phyloP scores from a whole-genome alignment of 202 grass and related monocot genomes.

The Elaeis oleifera region DNA sequence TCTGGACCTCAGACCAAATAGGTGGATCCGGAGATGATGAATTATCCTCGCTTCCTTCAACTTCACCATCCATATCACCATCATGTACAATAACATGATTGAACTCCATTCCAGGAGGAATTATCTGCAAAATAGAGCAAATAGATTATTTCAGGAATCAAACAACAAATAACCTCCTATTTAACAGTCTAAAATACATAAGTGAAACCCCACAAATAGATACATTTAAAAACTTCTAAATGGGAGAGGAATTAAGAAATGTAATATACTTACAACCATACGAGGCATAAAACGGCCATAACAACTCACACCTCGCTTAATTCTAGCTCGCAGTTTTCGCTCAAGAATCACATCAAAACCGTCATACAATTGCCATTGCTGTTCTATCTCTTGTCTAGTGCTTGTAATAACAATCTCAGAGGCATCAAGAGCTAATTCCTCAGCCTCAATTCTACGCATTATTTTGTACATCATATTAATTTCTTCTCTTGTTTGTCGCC shows the following conservation, averaged over 20 bases:
- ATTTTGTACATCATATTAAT: conserved; percentile 95
- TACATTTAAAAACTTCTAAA: conserved; percentile 13
- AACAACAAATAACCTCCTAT: background rate
- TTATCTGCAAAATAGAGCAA: conserved; percentile 45
- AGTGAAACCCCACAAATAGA: too few relatives aligned
- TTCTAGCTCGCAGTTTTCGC: conserved; percentile 69
- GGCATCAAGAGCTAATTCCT: conserved; percentile 78
- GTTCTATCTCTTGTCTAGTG: conserved; percentile 89
- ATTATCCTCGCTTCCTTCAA: conserved; percentile 46
- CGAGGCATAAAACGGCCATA: conserved; percentile 93
- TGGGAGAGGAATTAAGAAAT: conserved; percentile 16
- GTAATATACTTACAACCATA: conserved; percentile 77
- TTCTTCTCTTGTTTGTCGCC: conserved; percentile 82
- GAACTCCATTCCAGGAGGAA: conserved; percentile 98
- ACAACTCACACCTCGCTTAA: conserved; percentile 78
- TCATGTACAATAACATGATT: conserved; percentile 57
- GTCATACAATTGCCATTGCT: conserved; percentile 92
- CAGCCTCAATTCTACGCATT: conserved; percentile 87
- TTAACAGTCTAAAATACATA: too few relatives aligned
- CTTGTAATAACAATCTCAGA: conserved; percentile 88
- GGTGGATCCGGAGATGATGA: conserved; percentile 58
- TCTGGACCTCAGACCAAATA: conserved; percentile 74
- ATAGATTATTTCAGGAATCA: conserved; percentile 21
- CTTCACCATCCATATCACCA: conserved; percentile 65
- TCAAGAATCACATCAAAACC: conserved; percentile 93